phyloP scores from a whole-genome alignment of 179 eudicot species.

The Gypsophila paniculata region DNA sequence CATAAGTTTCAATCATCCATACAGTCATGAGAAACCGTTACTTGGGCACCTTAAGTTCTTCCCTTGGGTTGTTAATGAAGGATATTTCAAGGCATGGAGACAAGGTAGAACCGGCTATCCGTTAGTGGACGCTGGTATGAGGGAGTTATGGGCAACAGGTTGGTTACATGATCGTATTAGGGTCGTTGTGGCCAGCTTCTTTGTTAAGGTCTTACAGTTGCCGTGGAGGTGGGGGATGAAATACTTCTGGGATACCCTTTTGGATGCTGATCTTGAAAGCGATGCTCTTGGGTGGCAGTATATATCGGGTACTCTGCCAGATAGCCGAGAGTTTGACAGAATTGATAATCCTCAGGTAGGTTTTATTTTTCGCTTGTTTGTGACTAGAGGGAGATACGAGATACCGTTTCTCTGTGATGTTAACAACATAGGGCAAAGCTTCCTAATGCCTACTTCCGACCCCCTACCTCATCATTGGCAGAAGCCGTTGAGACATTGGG shows the following conservation, averaged over 20 bases:
- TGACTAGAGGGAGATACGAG: background rate
- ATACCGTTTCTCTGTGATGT: background rate
- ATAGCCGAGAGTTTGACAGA: slow-evolving; percentile 84
- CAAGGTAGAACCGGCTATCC: slow-evolving; percentile 99
- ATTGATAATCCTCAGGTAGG: slow-evolving; percentile 95
- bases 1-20: slow-evolving; percentile 89
- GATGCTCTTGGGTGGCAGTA: slow-evolving; percentile 99
- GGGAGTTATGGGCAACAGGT: slow-evolving; percentile 97
- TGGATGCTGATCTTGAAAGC: slow-evolving; percentile 98
- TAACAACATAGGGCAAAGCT: too few relatives aligned
- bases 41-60: slow-evolving; percentile 86
- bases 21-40: slow-evolving; percentile 88
- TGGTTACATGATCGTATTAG: slow-evolving; percentile 95
- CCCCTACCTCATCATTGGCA: too few relatives aligned
- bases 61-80: slow-evolving; percentile 89
- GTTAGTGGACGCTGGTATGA: slow-evolving; percentile 96
- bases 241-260: slow-evolving; percentile 93
- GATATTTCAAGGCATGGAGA: slow-evolving; percentile 89
- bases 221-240: slow-evolving; percentile 99
- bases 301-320: slow-evolving; percentile 89
- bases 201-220: slow-evolving; percentile 92
- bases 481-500: too few relatives aligned
- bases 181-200: slow-evolving; percentile 96
- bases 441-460: too few relatives aligned
- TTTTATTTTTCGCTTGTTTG: background rate